Evolutionary conservation across 2,329 filamentous ascomycete genomes (phyloP), one percentile per base, ranked within the genome.

Genomic region (Aspergillus tubingensis): DNA sequence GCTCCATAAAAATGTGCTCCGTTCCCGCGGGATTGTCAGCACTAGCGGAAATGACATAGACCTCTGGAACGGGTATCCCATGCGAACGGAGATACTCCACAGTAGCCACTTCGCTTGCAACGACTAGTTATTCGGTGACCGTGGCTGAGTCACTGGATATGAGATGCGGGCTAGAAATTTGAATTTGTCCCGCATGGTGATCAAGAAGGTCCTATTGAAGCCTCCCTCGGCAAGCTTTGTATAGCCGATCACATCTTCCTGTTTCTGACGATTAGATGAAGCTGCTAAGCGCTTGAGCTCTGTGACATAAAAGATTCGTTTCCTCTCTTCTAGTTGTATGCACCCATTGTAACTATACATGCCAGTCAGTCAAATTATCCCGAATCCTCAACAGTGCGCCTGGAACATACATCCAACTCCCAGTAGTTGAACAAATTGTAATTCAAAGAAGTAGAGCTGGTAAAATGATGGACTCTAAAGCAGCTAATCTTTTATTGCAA

Each of bases 221-320:
- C 57, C 51, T 44, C 47, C 57, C 17, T 59, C 57, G 21, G 57
- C 57, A 15, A 59, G 57, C 43, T 59, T 59, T 43, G 43, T 38
- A 27, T 57, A 53, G 2, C 52, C 30, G 13, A 15, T 21, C 3
- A 62, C 39, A 23, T 57, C 48, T 10, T 57, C 44, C 52, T 65
- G 62, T 1, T 52, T 51, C 19, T 51, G 59, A 2, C 43, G 13
- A 8, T 66, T 47, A 3, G 64, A 50, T 48, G 15, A 36, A 30
- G 62, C 62, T 17, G 60, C 60, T 19, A 66, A 55, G 11, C 57
- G 59, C 52, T 65, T 63, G 3, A 67, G 60, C 44, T 60, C 60
- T 15, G 59, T 5, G n/a, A 63, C 17, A 13, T 64, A 63, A 56
- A 67, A 63, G 23, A 27, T 15, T 13, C 60, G 61, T 49, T 58